These are phyloP conservation scores for Ganoderma leucocontextum DNA, from an alignment of 1,284 basidiomycete species.

Conservation along the genomic window DNA sequence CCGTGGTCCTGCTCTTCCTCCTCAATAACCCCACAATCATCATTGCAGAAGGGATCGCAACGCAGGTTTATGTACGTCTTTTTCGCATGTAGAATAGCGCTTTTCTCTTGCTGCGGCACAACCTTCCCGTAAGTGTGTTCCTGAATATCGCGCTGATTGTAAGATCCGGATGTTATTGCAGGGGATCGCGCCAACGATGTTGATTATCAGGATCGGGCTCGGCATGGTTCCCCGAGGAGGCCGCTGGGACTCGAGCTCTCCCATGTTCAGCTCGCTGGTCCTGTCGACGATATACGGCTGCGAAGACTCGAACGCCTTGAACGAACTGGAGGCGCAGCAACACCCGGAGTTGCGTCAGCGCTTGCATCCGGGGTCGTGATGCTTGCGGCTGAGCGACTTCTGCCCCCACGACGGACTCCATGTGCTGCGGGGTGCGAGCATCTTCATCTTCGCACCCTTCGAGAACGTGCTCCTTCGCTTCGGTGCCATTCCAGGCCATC, in stretches of 20 bases:
- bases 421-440: neutral
- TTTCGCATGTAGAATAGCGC: conserved; percentile 1
- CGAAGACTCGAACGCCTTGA: conserved; percentile 7
- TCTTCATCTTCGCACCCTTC: neutral
- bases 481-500: neutral
- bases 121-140: neutral
- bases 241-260: conserved; percentile 19
- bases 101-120: neutral
- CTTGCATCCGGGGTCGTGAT: neutral
- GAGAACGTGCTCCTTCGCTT: neutral
- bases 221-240: conserved; percentile 24
- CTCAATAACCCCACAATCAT: conserved; percentile 22
- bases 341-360: conserved; percentile 3
- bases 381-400: neutral
- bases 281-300: conserved; percentile 18
- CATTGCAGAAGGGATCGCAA: conserved; percentile 27
- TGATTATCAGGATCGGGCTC: conserved; percentile 30
- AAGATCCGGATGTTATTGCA: conserved; percentile 7
- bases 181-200: conserved; percentile 31
- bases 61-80: conserved; percentile 30
- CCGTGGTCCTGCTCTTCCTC: conserved; percentile 20
- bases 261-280: conserved; percentile 30
- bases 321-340: neutral
- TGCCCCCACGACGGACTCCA: neutral
- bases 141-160: neutral